These are phyloP conservation scores for Didymella pinodella DNA, from an alignment of 2,329 filamentous ascomycete species.

Conservation along the genomic window DNA sequence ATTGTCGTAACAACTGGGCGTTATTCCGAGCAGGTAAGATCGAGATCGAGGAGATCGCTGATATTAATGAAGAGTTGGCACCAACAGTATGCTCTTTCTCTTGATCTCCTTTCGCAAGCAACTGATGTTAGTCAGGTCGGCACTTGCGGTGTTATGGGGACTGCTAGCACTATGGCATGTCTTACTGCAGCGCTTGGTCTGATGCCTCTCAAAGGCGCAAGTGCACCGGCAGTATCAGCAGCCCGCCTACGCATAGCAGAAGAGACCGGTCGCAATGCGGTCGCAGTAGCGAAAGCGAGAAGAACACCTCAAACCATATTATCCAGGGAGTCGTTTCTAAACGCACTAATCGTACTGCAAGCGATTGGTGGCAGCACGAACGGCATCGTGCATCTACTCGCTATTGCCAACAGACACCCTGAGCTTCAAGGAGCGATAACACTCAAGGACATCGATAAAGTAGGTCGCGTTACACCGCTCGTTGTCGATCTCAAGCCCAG, in stretches of 20 bases:
- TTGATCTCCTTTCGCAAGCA: not conserved
- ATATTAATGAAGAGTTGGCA: slow-evolving; percentile 75
- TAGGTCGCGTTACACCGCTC: slow-evolving; percentile 80
- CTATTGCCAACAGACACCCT: slow-evolving; percentile 61
- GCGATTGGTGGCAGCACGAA: slow-evolving; percentile 57
- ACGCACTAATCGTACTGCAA: slow-evolving; percentile 56
- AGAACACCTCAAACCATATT: slow-evolving; percentile 57
- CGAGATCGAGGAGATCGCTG: slow-evolving; percentile 75
- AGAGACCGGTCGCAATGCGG: slow-evolving; percentile 61
- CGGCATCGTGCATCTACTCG: slow-evolving; percentile 55
- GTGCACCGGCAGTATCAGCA: slow-evolving; percentile 63
- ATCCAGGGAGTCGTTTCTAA: slow-evolving; percentile 58
- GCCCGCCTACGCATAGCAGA: slow-evolving; percentile 62
- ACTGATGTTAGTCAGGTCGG: slow-evolving; percentile 47
- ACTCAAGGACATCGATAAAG: slow-evolving; percentile 79
- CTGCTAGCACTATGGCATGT: slow-evolving; percentile 66
- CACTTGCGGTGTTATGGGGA: slow-evolving; percentile 67
- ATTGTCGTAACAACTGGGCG: slow-evolving; percentile 78
- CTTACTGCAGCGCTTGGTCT: slow-evolving; percentile 61
- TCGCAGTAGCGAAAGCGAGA: slow-evolving; percentile 52
- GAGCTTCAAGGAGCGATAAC: slow-evolving; percentile 73
- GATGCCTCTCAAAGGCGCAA: slow-evolving; percentile 62
- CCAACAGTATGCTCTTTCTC: slow-evolving; percentile 63
- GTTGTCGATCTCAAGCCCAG: slow-evolving; percentile 84
- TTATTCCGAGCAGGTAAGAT: slow-evolving; percentile 70